Base-by-base conservation (phyloP, 164 flowering plant genomes). In the Chloranthus sessilifolius region DNA sequence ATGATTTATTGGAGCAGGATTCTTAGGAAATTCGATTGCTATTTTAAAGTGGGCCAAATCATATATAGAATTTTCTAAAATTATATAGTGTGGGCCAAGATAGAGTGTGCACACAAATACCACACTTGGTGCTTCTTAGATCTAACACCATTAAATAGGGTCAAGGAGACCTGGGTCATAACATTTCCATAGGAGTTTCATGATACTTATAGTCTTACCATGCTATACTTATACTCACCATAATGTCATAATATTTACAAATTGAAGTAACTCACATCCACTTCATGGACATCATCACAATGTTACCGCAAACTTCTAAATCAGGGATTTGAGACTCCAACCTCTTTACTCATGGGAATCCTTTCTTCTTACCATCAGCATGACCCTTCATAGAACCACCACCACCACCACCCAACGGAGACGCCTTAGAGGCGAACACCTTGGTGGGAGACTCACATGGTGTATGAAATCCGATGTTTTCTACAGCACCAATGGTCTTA, bases 401-500 rank as follows among this genome's bases (percentile, higher is more conserved):
- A n/a, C n/a, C n/a, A n/a, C n/a, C n/a, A n/a, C n/a, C n/a, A n/a
- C n/a, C n/a, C n/a, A n/a, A n/a, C n/a, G 12, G n/a, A 28, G 46
- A 27, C 43, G 35, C 16, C 17, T 21, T 21, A n/a, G 20, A 12
- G 23, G 48, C n/a, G n/a, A n/a, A 6, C 5, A n/a, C 9, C 37
- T 45, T 61, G 33, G 25, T 29, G 19, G 48, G 31, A 23, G 23
- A 22, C 43, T 27, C 41, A 35, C 28, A 43, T 1, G 88, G 87
- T 29, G 71, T 65, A 8, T 74, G 83, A 47, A 41, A 85, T 19
- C 95, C 95, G 23, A 88, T 83, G 64, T 74, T 72, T 65, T 85
- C 95, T 17, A 83, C 71, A 1, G 89, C 81, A 8, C 85, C 95
- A 27, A 83, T 81, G 2, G 97, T 88, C 64, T 83, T 85, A 66